Conservation (phyloP, 306 rosid genomes). For the Vachellia pachyceras region DNA sequence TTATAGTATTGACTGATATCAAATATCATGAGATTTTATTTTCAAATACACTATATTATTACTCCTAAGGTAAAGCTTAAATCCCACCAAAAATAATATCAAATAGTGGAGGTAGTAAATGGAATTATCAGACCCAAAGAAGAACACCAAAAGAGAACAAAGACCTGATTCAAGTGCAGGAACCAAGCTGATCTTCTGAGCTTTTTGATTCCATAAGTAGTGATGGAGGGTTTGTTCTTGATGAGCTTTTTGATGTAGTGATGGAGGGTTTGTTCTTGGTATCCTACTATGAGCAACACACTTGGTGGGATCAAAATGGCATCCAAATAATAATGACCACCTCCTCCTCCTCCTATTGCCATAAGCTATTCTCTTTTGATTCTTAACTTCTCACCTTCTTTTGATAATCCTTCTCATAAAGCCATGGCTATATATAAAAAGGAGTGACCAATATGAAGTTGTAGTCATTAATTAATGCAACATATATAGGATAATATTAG, state of each 20-base stretch:
- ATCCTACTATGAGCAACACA: constrained; percentile 58
- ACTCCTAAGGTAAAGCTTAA: background rate
- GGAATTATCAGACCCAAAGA: too few species aligned
- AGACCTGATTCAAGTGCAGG: constrained; percentile 55
- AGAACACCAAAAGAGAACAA: background rate
- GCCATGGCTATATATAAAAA: background rate
- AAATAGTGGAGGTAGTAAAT: too few species aligned
- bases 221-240: constrained; percentile 65
- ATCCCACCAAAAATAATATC: background rate
- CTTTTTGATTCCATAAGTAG: constrained; percentile 64
- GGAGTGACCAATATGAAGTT: background rate
- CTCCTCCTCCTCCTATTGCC: constrained; percentile 35
- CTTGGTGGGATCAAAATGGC: constrained; percentile 68
- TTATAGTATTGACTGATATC: background rate
- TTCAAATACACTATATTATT: background rate
- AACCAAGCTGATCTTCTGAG: constrained; percentile 63
- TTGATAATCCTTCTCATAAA: background rate
- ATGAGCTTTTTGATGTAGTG: too few species aligned
- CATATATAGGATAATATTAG: background rate
- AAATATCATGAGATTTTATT: background rate
- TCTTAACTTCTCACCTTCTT: background rate
- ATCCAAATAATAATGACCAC: constrained; percentile 47
- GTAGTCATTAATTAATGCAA: background rate
- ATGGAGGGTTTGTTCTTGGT: constrained; percentile 67
- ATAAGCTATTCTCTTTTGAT: constrained; percentile 27